Evolutionary conservation across 2,329 filamentous ascomycete genomes (phyloP), one percentile per base, ranked within the genome.

Genomic region (Epichloe festucae): DNA sequence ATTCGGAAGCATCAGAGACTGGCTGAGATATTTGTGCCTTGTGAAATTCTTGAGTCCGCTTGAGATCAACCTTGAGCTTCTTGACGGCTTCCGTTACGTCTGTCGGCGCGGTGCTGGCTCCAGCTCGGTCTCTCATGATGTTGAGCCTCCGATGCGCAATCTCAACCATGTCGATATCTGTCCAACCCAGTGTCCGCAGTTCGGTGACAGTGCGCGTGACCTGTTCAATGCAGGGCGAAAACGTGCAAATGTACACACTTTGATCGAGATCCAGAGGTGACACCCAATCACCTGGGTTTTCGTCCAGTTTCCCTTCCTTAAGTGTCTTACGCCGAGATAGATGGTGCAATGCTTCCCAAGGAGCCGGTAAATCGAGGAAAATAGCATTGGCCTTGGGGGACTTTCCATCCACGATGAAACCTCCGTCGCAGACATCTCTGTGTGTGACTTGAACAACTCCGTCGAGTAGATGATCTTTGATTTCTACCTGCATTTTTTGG

Each of bases 181-280:
- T 78, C 93, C 93, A 98, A 50, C 88, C 89, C 6, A 89, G 72
- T 39, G 82, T 78, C 50, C 91, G 84, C 67, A 98, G 77, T 12
- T 81, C 79, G 11, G 87, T 84, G 50, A 95, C 83, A 0, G 93
- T 97, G 52, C 83, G 81, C 50, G 86, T 89, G 21, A 94, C 91
- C 71, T 98, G 93, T 69, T 98, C 93, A 57, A 98, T 94, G 67
- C 93, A 98, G 0, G 93, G 93, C 1, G 87, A 94, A 70, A 98
- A 98, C 0, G 89, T 94, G 72, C 93, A 98, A 51, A 98, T 78
- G 62, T 93, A 78, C 1, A 84, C 80, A 5, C 85, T 77, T 42
- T 79, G 76, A n/a, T 76, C 75, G 0, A 87, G 82, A 58, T 93
- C 84, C 11, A 97, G 74, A 0, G 79, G 75, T 0, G 79, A 83